phyloP scores from a whole-genome alignment of 2,329 filamentous ascomycete species.

The Fusarium subtropicale region DNA sequence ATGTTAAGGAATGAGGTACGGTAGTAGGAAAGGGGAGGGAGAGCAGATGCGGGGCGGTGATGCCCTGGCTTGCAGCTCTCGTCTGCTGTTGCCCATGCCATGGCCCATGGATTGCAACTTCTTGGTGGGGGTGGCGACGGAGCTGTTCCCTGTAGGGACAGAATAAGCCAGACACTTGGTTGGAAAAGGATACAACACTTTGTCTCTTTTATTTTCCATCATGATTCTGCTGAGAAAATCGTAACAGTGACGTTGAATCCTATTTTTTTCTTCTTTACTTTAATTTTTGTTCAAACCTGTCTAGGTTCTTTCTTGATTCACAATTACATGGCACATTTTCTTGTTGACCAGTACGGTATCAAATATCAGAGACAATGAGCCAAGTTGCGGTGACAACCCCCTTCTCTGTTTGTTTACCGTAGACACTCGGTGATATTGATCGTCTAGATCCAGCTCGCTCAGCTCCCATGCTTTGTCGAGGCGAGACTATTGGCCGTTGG shows the following conservation, averaged over 20 bases:
- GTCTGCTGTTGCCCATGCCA: constrained; percentile 4
- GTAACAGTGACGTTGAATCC: constrained; percentile 33
- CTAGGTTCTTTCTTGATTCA: neutral
- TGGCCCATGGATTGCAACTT: constrained; percentile 8
- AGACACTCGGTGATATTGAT: constrained; percentile 18
- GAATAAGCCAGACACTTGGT: constrained; percentile 17
- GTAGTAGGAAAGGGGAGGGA: constrained; percentile 34
- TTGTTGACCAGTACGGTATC: constrained; percentile 5
- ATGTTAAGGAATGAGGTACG: constrained; percentile 42
- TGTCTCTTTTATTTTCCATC: constrained; percentile 15
- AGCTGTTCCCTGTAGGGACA: constrained; percentile 20
- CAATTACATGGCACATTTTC: constrained; percentile 11
- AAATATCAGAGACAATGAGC: neutral
- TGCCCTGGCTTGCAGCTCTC: constrained; percentile 31
- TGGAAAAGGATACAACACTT: neutral
- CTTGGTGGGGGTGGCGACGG: constrained; percentile 42
- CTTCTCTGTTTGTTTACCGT: constrained; percentile 14
- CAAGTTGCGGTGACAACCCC: constrained; percentile 28
- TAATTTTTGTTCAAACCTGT: neutral
- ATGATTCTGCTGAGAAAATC: constrained; percentile 13
- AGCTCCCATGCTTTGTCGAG: constrained; percentile 30
- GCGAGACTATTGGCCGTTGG: constrained; percentile 18
- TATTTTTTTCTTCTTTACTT: neutral
- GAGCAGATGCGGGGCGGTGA: constrained; percentile 41
- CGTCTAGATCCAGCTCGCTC: constrained; percentile 20